These are phyloP conservation scores for Mediolabrus comicus DNA, from an alignment of 108 stramenopile species.

Conservation along the genomic window DNA sequence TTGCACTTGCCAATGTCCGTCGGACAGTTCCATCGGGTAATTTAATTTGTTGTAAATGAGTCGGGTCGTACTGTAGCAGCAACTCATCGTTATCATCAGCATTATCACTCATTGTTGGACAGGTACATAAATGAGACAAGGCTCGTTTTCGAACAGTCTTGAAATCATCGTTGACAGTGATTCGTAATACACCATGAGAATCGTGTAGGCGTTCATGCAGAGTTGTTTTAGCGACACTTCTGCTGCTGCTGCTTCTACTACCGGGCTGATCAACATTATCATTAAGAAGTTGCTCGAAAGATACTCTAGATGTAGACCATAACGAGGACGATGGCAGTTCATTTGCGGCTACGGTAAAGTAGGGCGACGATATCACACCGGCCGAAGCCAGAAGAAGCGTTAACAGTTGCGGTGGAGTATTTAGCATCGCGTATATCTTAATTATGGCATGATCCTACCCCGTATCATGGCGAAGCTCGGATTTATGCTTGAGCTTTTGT, in stretches of 20 bases:
- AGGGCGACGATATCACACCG: too few relatives aligned
- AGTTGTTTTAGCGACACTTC: not conserved
- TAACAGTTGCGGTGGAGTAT: too few relatives aligned
- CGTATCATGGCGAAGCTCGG: too few relatives aligned
- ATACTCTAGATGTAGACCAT: too few relatives aligned
- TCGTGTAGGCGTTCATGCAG: conserved; percentile 6
- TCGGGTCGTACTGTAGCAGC: conserved; percentile 4
- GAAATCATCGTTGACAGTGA: not conserved
- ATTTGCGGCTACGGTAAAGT: not conserved
- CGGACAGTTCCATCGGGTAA: conserved; percentile 25
- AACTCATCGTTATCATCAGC: not conserved
- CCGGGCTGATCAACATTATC: not conserved
- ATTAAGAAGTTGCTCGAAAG: not conserved
- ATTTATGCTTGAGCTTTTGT: too few relatives aligned
- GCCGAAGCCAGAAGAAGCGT: too few relatives aligned
- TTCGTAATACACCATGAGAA: conserved; percentile 18
- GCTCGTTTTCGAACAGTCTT: conserved; percentile 10
- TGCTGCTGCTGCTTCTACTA: too few relatives aligned
- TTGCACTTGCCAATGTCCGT: conserved; percentile 38
- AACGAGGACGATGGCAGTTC: not conserved
- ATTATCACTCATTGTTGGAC: conserved; percentile 4
- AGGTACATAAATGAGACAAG: conserved; percentile 18
- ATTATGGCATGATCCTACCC: too few relatives aligned
- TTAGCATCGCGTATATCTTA: too few relatives aligned
- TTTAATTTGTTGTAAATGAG: conserved; percentile 13